phyloP scores from a whole-genome alignment of 345 rosid genomes.

The Populus nigra region DNA sequence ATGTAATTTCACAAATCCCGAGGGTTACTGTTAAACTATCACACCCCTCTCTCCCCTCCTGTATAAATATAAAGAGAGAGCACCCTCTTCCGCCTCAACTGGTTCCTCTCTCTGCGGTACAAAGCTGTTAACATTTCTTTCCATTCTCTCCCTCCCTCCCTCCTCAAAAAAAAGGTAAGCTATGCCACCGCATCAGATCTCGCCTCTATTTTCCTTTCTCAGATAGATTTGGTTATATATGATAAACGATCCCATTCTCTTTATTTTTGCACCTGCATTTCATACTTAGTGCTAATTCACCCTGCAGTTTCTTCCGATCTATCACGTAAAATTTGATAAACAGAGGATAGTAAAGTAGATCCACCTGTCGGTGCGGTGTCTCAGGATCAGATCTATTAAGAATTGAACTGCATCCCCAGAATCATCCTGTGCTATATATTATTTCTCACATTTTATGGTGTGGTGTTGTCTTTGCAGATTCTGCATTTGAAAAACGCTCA shows the following conservation, averaged over 20 bases:
- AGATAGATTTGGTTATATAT: neutral
- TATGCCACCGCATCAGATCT: slow-evolving; percentile 1
- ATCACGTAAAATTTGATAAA: neutral
- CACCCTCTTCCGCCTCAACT: neutral
- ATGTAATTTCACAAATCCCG: no score
- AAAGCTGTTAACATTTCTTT: neutral
- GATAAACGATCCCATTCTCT: neutral
- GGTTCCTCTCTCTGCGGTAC: neutral
- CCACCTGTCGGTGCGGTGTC: neutral
- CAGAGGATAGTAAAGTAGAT: no score
- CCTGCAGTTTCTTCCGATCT: neutral
- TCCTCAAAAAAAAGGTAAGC: neutral
- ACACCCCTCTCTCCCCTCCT: neutral
- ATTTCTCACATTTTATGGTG: neutral
- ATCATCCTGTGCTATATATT: neutral
- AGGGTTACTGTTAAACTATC: neutral
- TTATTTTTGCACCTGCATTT: neutral
- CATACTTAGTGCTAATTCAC: neutral
- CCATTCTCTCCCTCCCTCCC: neutral
- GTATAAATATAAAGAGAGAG: neutral
- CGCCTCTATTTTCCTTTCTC: neutral
- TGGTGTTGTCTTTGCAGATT: neutral
- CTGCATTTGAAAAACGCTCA: slow-evolving; percentile 13
- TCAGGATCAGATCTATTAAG: neutral
- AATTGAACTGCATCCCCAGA: neutral